Percentiles rank a stretch among this genome's conserved stretches.
phyloP scores from a whole-genome alignment of 1,284 basidiomycete species.

The Phylloporus gajari region DNA sequence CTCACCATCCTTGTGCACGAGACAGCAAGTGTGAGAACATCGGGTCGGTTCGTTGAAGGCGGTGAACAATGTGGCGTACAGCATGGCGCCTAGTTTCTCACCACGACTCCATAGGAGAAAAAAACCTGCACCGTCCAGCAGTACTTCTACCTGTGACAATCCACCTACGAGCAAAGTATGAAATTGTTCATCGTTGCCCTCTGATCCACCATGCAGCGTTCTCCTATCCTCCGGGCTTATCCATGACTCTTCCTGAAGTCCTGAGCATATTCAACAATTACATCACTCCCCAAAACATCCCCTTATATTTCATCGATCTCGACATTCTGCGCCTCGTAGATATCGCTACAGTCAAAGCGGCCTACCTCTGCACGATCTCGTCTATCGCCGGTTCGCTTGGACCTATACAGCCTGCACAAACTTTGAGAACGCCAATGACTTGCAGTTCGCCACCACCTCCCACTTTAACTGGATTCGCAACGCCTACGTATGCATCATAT shows the following conservation, averaged over 20 bases:
- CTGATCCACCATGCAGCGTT: not conserved
- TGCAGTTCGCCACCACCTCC: conserved; percentile 2
- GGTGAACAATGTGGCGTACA: too few species aligned
- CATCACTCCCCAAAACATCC: conserved; percentile 17
- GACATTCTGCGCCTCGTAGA: conserved; percentile 21
- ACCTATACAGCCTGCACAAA: too few species aligned
- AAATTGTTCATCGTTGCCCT: too few species aligned
- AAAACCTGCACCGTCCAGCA: too few species aligned
- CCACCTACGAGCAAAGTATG: not conserved
- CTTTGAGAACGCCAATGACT: too few species aligned
- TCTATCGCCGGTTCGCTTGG: too few species aligned
- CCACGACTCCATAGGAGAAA: too few species aligned
- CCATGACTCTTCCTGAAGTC: conserved; percentile 28
- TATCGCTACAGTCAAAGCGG: conserved; percentile 10
- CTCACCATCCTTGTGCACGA: not conserved
- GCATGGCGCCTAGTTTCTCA: too few species aligned
- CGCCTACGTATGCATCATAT: conserved; percentile 28
- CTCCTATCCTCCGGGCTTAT: not conserved
- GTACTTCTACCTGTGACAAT: too few species aligned
- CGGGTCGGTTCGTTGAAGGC: too few species aligned
- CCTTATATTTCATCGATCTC: conserved; percentile 26
- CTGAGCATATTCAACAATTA: conserved; percentile 22
- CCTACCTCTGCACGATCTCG: too few species aligned
- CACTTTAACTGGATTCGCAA: conserved; percentile 35
- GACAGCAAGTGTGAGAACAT: too few species aligned